Base-by-base conservation (phyloP, 1,139 yeast genomes). In the Spathaspora jeffriesii region DNA sequence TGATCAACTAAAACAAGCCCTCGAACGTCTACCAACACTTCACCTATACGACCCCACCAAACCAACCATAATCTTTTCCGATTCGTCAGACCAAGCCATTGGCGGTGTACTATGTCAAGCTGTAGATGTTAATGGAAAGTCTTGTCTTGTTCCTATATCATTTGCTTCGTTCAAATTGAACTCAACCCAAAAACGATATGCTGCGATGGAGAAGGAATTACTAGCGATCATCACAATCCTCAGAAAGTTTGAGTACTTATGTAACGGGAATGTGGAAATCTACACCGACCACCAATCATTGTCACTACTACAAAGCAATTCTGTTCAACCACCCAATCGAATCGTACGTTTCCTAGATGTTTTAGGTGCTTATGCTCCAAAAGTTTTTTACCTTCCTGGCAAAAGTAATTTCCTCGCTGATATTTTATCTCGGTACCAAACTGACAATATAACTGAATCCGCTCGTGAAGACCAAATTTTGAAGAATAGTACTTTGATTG, bases 151-250 rank as follows among this genome's bases (percentile, higher is more conserved):
- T 5, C 28, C 28, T 5, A 25, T 25, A 3, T 10, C 28, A 5
- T 25, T 25, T 28, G 31, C 43, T 4, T 4, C 23, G 5, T 28
- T 15, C 20, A 40, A 40, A 11, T n/a, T 40, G 2, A 17, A 8
- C n/a, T 15, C 8, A 4, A 40, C 43, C 8, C 43, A 28, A 18
- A 5, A 18, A 28, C 30, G 43, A 17, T 28, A 40, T 15, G 20
- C 34, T 3, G 43, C 32, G 7, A 25, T 40, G 37, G 43, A 40
- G 18, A 40, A 40, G n/a, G 43, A 40, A 30, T 20, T 40, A 8
- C 15, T 40, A 6, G 43, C 37, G 4, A 27, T 27, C 10, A 28
- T 40, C 15, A 28, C 32, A 2, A 40, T 17, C 10, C 11, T 25
- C 4, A 13, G 11, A 13, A 25, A 25, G 10, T 25, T 25, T 8